phyloP scores from a whole-genome alignment of 1,139 yeast genomes.

The Meyerozyma smithsonii region DNA sequence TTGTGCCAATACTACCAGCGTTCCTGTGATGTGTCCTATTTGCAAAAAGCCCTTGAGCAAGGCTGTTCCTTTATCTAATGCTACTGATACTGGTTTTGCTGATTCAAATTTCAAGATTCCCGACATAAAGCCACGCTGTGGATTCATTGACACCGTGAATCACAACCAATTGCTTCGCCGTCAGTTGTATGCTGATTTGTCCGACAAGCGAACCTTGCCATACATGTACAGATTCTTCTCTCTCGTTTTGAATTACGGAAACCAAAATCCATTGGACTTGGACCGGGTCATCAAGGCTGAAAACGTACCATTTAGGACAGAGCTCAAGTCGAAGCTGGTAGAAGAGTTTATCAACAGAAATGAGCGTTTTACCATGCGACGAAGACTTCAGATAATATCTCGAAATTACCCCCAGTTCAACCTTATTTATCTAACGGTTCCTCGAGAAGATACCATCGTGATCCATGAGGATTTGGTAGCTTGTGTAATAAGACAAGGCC shows the following conservation, averaged over 20 bases:
- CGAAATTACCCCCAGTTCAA: constrained; percentile 17
- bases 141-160: constrained; percentile 6
- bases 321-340: constrained; percentile 1
- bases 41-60: constrained; percentile 12
- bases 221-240: constrained; percentile 12
- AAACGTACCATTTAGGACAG: background rate
- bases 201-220: constrained; percentile 11
- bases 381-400: constrained; percentile 6
- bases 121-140: constrained; percentile 5
- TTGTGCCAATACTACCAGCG: background rate
- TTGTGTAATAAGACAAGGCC: constrained; percentile 26
- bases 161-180: constrained; percentile 19
- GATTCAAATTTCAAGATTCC: constrained; percentile 14
- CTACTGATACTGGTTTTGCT: constrained; percentile 18
- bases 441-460: constrained; percentile 8
- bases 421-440: constrained; percentile 17
- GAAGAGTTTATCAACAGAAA: background rate
- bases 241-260: constrained; percentile 3
- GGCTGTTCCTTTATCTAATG: constrained; percentile 14
- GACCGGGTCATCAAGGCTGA: constrained; percentile 6
- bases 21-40: constrained; percentile 15
- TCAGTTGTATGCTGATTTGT: constrained; percentile 20
- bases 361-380: background rate
- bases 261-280: constrained; percentile 5
- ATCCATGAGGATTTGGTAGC: constrained; percentile 29